Conservation (phyloP, 1,139 yeast genomes). For the Taphrina wiesneri region DNA sequence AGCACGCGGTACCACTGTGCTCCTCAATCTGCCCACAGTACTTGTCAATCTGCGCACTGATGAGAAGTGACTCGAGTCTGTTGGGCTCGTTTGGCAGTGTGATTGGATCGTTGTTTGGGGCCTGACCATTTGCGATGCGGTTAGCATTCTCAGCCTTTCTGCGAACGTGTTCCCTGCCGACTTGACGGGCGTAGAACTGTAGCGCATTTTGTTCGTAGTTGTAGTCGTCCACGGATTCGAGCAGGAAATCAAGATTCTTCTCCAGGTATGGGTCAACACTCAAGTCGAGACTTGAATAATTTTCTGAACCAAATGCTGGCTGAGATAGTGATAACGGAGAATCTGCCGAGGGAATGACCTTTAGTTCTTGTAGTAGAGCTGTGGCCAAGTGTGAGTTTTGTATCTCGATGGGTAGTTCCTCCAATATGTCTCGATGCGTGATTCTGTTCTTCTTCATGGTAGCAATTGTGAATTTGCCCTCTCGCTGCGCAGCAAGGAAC, state of each 20-base stretch:
- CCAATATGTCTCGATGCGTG: constrained; percentile 68
- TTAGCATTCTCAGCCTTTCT: constrained; percentile 62
- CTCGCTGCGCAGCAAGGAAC: constrained; percentile 59
- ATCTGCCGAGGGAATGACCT: constrained; percentile 35
- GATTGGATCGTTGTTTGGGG: constrained; percentile 56
- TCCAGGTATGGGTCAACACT: constrained; percentile 50
- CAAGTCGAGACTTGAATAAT: constrained; percentile 49
- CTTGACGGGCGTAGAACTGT: constrained; percentile 78
- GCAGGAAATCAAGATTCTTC: constrained; percentile 63
- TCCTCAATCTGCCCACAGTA: constrained; percentile 42
- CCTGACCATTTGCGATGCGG: constrained; percentile 58
- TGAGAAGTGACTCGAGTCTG: constrained; percentile 69
- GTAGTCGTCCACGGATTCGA: constrained; percentile 74
- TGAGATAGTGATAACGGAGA: constrained; percentile 37
- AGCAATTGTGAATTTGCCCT: constrained; percentile 62
- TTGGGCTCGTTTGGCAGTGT: constrained; percentile 76
- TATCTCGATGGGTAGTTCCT: constrained; percentile 67
- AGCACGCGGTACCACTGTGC: constrained; percentile 40
- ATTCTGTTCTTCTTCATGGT: constrained; percentile 62
- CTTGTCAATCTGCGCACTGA: constrained; percentile 60
- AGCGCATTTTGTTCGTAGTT: constrained; percentile 80
- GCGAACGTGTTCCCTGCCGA: constrained; percentile 67
- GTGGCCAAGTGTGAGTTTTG: constrained; percentile 60
- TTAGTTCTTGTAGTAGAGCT: constrained; percentile 44
- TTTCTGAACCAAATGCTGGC: constrained; percentile 36